Evolutionary conservation across 2,329 filamentous ascomycete species (phyloP).

Genomic region (Alternaria alternata): DNA sequence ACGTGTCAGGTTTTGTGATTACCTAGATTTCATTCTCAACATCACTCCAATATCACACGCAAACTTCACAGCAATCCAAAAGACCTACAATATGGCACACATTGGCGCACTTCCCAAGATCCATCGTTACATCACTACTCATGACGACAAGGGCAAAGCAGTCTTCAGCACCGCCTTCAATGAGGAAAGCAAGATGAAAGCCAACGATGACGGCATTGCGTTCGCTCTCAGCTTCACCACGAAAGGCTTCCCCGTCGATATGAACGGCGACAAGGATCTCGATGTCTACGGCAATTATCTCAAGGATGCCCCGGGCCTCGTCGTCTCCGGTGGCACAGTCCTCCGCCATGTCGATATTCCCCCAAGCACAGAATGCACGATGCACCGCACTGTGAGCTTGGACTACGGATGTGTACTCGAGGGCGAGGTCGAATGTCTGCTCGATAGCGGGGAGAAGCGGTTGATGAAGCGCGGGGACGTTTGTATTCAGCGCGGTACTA

Average conservation of each 20-base stretch:
- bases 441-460: slow-evolving; percentile 51
- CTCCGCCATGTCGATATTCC: slow-evolving; percentile 53
- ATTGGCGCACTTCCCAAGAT: slow-evolving; percentile 42
- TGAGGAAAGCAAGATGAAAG: slow-evolving; percentile 48
- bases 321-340: slow-evolving; percentile 58
- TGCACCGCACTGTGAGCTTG: slow-evolving; percentile 53
- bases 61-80: background rate
- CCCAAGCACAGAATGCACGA: slow-evolving; percentile 46
- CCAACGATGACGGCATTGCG: slow-evolving; percentile 55
- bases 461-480: slow-evolving; percentile 50
- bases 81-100: slow-evolving; percentile 40
- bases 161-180: slow-evolving; percentile 48
- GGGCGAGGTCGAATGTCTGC: slow-evolving; percentile 49
- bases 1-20: background rate
- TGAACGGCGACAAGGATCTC: slow-evolving; percentile 58
- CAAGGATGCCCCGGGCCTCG: slow-evolving; percentile 58
- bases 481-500: slow-evolving; percentile 51
- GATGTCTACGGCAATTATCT: slow-evolving; percentile 56
- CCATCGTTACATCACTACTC: slow-evolving; percentile 49
- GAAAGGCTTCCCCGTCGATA: slow-evolving; percentile 56
- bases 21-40: background rate
- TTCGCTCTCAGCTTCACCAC: slow-evolving; percentile 62
- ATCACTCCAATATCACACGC: background rate
- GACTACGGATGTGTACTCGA: slow-evolving; percentile 53
- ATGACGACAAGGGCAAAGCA: slow-evolving; percentile 47